phyloP scores from a whole-genome alignment of 2,329 filamentous ascomycete species.

The Cordyceps sp. region DNA sequence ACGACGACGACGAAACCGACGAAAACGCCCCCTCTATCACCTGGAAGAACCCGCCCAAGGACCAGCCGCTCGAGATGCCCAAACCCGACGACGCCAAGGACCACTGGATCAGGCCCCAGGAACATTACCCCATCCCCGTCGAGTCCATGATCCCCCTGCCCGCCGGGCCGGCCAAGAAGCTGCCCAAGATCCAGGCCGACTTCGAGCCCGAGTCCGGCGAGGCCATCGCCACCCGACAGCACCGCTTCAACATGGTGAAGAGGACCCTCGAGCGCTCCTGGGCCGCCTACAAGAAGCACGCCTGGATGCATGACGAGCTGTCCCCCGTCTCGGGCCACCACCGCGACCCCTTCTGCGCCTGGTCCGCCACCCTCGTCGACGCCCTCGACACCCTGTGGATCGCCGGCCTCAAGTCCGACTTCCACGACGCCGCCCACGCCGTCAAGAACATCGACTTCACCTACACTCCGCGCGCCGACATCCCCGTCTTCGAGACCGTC shows the following conservation, averaged over 20 bases:
- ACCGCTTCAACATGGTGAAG: conserved; percentile 51
- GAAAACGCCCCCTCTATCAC: conserved; percentile 5
- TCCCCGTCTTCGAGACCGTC: conserved; percentile 84
- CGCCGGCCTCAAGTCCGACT: conserved; percentile 63
- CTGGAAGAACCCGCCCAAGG: conserved; percentile 12
- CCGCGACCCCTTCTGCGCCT: conserved; percentile 76
- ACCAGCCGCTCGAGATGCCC: conserved; percentile 5
- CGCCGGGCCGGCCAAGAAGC: conserved; percentile 46
- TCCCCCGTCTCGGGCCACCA: conserved; percentile 50
- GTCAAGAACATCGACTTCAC: conserved; percentile 72
- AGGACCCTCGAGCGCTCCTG: conserved; percentile 64
- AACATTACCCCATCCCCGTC: conserved; percentile 60
- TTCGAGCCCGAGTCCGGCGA: conserved; percentile 50
- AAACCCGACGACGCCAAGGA: conserved; percentile 12
- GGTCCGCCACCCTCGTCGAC: conserved; percentile 80
- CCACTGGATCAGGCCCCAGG: conserved; percentile 59
- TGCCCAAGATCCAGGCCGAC: conserved; percentile 61
- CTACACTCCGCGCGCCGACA: conserved; percentile 44
- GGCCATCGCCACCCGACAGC: conserved; percentile 43
- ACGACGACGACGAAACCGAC: not conserved
- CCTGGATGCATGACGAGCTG: conserved; percentile 79
- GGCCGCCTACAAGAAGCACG: conserved; percentile 63
- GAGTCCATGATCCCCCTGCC: conserved; percentile 63
- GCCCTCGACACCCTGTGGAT: conserved; percentile 74
- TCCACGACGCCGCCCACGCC: conserved; percentile 57